Base-by-base conservation (phyloP, 2,329 filamentous ascomycete genomes). In the Fusarium redolens region DNA sequence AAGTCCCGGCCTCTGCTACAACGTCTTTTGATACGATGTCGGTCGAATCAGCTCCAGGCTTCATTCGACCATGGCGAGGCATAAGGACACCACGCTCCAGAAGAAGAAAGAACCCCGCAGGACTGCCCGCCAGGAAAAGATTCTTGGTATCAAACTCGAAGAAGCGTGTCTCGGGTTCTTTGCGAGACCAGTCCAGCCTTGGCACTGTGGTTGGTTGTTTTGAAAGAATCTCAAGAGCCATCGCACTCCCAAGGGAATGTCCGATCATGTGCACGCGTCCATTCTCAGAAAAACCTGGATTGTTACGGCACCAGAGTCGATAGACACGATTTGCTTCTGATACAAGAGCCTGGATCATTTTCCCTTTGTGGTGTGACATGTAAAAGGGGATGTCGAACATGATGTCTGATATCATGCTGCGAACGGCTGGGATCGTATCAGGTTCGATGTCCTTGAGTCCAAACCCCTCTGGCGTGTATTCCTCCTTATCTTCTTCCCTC, bases 371-470 rank as follows among this genome's bases (percentile, higher is more conserved):
- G 66, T 97, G 93, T 1, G 96, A 98, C 83, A 99, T 92, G 83
- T 98, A 99, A 80, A 97, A 98, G 0, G 96, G 96, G 55, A 99
- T 96, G 80, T 99, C 96, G 55, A 98, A 92, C 94, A 99, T 98
- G 76, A 99, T 94, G 80, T 99, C 96, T 45, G 93, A 97, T 69
- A 99, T 97, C 79, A 99, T 91, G 78, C 93, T 94, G 50, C 96
- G 92, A n/a, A 99, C 92, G 2, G 94, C 95, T 0, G 96, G 95
- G 35, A 99, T 93, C 0, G 94, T 96, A 45, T 92, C 89, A 2
- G 95, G 95, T 9, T 97, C 97, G 73, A 99, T 98, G 75, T 98
- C 95, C 75, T 95, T 93, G 18, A 99, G 86, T 0, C 83, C 81
- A 74, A 88, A 89, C 43, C 92, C 91, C 37, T 90, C 86, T 7